Conservation (phyloP, 176 grass and related monocot genomes). For the Oryza glumipatula region DNA sequence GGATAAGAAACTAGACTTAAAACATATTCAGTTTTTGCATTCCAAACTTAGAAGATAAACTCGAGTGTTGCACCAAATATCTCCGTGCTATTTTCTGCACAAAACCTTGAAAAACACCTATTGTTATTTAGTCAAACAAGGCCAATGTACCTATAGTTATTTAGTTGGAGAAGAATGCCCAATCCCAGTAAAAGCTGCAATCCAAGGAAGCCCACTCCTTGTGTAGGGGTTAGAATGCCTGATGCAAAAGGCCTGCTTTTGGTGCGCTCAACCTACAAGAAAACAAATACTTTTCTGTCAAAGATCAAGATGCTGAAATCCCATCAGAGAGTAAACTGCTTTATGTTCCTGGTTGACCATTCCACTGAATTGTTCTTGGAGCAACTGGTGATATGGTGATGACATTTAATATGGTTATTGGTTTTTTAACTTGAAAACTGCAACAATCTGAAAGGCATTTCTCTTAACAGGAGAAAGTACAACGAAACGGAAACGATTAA, state of each 20-base stretch:
- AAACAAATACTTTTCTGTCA: not conserved
- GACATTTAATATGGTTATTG: not conserved
- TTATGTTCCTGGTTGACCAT: not conserved
- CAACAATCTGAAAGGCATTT: not conserved
- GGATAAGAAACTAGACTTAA: not conserved
- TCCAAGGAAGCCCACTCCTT: slow-evolving; percentile 75
- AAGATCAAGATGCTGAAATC: not conserved
- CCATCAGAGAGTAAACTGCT: not conserved
- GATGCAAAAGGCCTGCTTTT: slow-evolving; percentile 77
- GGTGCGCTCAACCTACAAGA: slow-evolving; percentile 75
- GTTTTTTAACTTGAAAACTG: not conserved
- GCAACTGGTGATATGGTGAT: not conserved
- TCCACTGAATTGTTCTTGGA: not conserved
- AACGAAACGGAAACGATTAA: not conserved
- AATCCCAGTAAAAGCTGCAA: slow-evolving; percentile 75
- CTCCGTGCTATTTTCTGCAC: not conserved
- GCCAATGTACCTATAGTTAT: slow-evolving; percentile 65
- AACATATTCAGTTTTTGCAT: not conserved
- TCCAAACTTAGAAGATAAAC: not conserved
- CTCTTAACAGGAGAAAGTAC: not conserved
- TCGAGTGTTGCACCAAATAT: not conserved
- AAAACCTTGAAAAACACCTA: not conserved
- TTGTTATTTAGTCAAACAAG: not conserved
- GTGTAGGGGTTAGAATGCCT: slow-evolving; percentile 64
- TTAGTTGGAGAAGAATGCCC: slow-evolving; percentile 93